Evolutionary conservation across 441 rosid species (phyloP), one percentile per base, ranked within the genome.

Genomic region (Biscutella laevigata): DNA sequence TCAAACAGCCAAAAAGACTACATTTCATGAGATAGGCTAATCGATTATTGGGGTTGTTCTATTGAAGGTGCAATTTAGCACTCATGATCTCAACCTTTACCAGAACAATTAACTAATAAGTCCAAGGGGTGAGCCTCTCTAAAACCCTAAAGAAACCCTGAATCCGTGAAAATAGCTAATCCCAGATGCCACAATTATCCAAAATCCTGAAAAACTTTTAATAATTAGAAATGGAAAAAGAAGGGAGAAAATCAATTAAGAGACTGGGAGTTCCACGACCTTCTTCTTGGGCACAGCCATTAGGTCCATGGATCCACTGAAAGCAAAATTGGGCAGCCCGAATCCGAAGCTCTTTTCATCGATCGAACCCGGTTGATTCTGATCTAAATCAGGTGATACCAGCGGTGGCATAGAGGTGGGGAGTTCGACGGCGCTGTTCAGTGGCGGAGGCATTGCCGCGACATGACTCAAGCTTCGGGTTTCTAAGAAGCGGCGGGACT

Each of bases 201-300:
- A 47, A 19, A 62, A 30, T 24, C 27, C 16, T 20, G 28, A 37
- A 5, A 42, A 5, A n/a, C n/a, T 0, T 16, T n/a, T 5, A 27
- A 27, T 7, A 19, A 19, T 43, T 11, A 41, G 59, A 7, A 52
- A 2, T 2, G 10, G 8, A 27, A 61, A 14, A 26, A 26, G 1
- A 43, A 52, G 16, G 33, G 39, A 28, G 14, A 20, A 35, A 15
- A 1, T 13, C 4, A 38, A 20, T 28, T 7, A 48, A 59, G 14
- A 25, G 55, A 28, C 2, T 13, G 51, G n/a, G 53, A 44, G 35
- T 28, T 53, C n/a, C 0, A n/a, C 5, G 28, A 79, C 97, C 86
- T 77, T 89, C 66, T 46, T 82, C 62, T 80, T 89, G 4, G 94
- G 95, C 17, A 80, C 94, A 45, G 90, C 95, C 97, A 89, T 89